A percentile compares a stretch with the other conserved stretches of the same genome.
Evolutionary conservation across 1,284 basidiomycete species (phyloP).

Genomic region (Marasmius fiardii): DNA sequence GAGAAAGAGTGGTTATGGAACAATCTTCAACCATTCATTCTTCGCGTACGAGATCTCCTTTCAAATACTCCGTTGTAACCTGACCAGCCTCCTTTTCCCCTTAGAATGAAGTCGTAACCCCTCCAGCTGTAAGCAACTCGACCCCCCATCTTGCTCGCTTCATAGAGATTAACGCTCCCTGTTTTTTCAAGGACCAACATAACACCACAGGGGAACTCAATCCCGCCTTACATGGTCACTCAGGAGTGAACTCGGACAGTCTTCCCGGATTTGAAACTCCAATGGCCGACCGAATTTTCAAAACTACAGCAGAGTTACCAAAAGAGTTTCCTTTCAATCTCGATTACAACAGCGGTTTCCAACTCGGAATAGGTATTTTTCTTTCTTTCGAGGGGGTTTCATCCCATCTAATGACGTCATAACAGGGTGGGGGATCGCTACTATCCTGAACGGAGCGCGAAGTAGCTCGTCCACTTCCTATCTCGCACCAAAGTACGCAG

Average conservation of each 20-base stretch:
- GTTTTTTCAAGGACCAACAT: neutral
- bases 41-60: neutral
- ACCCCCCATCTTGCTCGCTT: too few species aligned
- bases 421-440: conserved; percentile 1
- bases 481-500: neutral
- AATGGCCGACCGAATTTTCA: neutral
- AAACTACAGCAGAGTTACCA: neutral
- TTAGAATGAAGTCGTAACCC: neutral
- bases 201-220: neutral
- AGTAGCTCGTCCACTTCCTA: neutral
- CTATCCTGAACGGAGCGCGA: conserved; percentile 1
- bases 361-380: neutral
- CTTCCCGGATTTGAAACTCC: neutral
- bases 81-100: neutral
- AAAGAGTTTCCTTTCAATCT: conserved; percentile 1
- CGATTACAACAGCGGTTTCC: neutral
- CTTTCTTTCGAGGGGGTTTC: neutral
- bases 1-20: neutral
- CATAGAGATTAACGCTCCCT: too few species aligned
- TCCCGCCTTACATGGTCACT: neutral
- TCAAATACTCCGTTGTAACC: neutral
- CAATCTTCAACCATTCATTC: neutral
- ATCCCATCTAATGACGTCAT: too few species aligned
- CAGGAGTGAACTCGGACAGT: neutral
- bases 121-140: neutral